phyloP scores from a whole-genome alignment of 2,329 filamentous ascomycete genomes.

The Aspergillus alliaceus region DNA sequence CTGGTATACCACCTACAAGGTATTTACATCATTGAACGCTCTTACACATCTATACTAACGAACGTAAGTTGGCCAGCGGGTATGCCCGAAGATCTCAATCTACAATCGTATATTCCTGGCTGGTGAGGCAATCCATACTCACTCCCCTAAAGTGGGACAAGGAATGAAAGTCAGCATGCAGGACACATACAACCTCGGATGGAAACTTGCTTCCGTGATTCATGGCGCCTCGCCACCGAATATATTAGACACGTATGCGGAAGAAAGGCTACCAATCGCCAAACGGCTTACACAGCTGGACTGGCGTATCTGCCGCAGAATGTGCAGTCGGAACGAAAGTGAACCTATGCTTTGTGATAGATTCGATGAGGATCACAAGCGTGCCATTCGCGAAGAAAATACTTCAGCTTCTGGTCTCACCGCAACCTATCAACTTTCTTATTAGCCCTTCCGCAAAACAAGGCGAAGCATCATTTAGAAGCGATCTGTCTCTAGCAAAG shows the following conservation, averaged over 20 bases:
- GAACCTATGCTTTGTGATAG: not conserved
- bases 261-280: conserved; percentile 60
- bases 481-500: not conserved
- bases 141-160: conserved; percentile 8
- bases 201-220: conserved; percentile 55
- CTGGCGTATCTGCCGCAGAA: conserved; percentile 30
- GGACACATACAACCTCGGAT: conserved; percentile 56
- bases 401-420: not conserved
- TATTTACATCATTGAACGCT: not conserved
- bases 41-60: too few species aligned
- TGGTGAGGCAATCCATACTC: conserved; percentile 6
- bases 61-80: not conserved
- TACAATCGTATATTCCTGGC: conserved; percentile 1
- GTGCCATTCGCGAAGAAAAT: conserved; percentile 1
- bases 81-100: not conserved
- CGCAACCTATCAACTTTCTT: conserved; percentile 6
- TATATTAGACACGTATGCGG: conserved; percentile 53
- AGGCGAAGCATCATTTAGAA: too few species aligned
- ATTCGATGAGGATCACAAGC: conserved; percentile 4
- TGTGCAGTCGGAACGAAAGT: not conserved
- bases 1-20: not conserved
- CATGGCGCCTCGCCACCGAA: conserved; percentile 39
- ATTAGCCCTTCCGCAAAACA: too few species aligned
- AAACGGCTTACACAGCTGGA: conserved; percentile 67
- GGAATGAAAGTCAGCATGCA: conserved; percentile 45